Percentiles rank a stretch among this genome's conserved stretches.
These are phyloP conservation scores for Alternaria infectoria DNA, from an alignment of 2,329 filamentous ascomycete genomes.

Conservation along the genomic window DNA sequence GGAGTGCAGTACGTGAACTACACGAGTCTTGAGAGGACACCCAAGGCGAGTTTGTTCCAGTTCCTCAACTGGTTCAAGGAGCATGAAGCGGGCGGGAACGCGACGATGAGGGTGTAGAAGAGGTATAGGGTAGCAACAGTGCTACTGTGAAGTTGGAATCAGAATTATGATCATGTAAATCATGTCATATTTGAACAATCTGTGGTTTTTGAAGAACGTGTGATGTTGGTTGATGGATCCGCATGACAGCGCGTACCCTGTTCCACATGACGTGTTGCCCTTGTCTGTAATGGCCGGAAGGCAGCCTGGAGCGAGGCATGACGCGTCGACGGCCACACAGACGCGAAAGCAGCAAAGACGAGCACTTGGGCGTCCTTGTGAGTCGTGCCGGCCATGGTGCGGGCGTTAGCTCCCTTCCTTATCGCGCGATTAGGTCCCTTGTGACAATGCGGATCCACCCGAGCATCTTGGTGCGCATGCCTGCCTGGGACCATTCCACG, in stretches of 20 bases:
- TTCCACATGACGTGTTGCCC: slow-evolving; percentile 28
- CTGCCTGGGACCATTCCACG: slow-evolving; percentile 7
- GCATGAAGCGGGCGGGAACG: slow-evolving; percentile 34
- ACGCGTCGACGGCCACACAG: not conserved
- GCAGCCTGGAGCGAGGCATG: not conserved
- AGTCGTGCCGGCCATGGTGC: not conserved
- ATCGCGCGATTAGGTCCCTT: slow-evolving; percentile 21
- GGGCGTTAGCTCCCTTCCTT: slow-evolving; percentile 23
- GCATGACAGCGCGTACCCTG: slow-evolving; percentile 24
- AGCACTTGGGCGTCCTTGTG: not conserved
- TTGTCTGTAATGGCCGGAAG: not conserved
- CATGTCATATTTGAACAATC: not conserved
- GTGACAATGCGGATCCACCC: slow-evolving; percentile 25
- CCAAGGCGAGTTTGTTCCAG: slow-evolving; percentile 53
- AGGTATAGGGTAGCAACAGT: not conserved
- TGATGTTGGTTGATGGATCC: not conserved
- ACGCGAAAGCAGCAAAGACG: not conserved
- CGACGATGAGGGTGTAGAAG: slow-evolving; percentile 31
- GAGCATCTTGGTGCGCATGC: slow-evolving; percentile 17
- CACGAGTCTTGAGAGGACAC: slow-evolving; percentile 48
- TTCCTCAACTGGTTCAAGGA: slow-evolving; percentile 52
- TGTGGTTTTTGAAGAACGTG: not conserved
- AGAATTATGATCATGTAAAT: not conserved
- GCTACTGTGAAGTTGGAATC: not conserved
- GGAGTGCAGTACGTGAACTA: slow-evolving; percentile 55